phyloP scores from a whole-genome alignment of 225 moss, liverwort and hornwort species.

The Ulota crispa region DNA sequence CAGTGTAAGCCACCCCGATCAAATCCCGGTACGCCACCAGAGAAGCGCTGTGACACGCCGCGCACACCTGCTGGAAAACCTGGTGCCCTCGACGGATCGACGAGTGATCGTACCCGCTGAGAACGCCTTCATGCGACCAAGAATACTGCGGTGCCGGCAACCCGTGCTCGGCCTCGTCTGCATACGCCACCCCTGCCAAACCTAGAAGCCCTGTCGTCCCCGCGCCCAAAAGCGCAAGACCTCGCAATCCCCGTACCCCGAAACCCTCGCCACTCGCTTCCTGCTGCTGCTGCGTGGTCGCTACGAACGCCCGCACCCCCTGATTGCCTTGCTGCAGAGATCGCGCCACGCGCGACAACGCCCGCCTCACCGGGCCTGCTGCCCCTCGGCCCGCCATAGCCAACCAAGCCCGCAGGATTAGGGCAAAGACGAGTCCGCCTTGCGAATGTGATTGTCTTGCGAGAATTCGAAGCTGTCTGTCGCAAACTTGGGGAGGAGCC shows the following conservation, averaged over 20 bases:
- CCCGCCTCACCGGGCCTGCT: background rate
- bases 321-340: background rate
- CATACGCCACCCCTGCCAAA: constrained; percentile 43
- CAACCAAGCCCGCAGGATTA: background rate
- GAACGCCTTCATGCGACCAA: constrained; percentile 48
- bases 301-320: constrained; percentile 8
- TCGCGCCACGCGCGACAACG: constrained; percentile 14
- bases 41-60: constrained; percentile 83
- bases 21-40: constrained; percentile 82
- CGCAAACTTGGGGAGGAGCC: background rate
- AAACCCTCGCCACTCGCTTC: constrained; percentile 21
- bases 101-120: constrained; percentile 47
- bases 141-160: constrained; percentile 39
- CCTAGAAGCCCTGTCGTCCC: constrained; percentile 47
- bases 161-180: constrained; percentile 59
- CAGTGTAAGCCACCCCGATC: constrained; percentile 87
- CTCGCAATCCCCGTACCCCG: constrained; percentile 34
- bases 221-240: constrained; percentile 37
- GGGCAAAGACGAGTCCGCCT: background rate
- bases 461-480: background rate
- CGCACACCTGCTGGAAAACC: constrained; percentile 93
- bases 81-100: constrained; percentile 86
- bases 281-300: constrained; percentile 2
- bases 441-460: background rate
- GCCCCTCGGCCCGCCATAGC: background rate